These are phyloP conservation scores for Russula brevipes DNA, from an alignment of 768 basidiomycete species.

Conservation along the genomic window DNA sequence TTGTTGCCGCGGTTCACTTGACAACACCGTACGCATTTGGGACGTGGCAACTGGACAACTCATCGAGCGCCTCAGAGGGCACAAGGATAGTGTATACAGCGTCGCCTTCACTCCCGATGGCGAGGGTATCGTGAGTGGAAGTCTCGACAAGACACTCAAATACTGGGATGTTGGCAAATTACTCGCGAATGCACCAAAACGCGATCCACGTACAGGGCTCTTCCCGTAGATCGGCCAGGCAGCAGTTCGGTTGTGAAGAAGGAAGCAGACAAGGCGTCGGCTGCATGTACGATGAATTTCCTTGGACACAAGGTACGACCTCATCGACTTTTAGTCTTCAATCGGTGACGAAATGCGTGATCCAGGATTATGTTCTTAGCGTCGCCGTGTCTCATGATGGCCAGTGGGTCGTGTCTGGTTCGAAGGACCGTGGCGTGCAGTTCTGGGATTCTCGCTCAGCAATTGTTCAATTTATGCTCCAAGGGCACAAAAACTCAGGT, in stretches of 20 bases:
- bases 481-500: constrained; percentile 72
- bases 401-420: constrained; percentile 91
- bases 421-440: constrained; percentile 93
- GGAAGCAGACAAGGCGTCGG: constrained; percentile 43
- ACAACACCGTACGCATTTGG: constrained; percentile 68
- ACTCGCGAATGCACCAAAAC: constrained; percentile 35
- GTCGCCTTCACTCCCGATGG: constrained; percentile 93
- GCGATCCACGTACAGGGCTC: constrained; percentile 21
- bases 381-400: constrained; percentile 87
- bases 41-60: constrained; percentile 55
- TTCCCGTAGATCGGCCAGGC: constrained; percentile 22
- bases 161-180: constrained; percentile 51
- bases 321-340: neutral
- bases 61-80: constrained; percentile 53
- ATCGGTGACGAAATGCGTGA: constrained; percentile 10
- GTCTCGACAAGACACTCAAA: constrained; percentile 61
- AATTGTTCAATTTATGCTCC: constrained; percentile 88
- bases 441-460: constrained; percentile 82
- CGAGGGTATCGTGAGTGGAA: constrained; percentile 81
- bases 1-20: constrained; percentile 55
- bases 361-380: constrained; percentile 64
- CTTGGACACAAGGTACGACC: constrained; percentile 74
- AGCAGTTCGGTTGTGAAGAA: constrained; percentile 35
- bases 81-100: constrained; percentile 59
- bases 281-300: constrained; percentile 74